Evolutionary conservation across 495 filamentous ascomycete genomes (phyloP), one percentile per base, ranked within the genome.

Genomic region (Amniculicola lignicola): DNA sequence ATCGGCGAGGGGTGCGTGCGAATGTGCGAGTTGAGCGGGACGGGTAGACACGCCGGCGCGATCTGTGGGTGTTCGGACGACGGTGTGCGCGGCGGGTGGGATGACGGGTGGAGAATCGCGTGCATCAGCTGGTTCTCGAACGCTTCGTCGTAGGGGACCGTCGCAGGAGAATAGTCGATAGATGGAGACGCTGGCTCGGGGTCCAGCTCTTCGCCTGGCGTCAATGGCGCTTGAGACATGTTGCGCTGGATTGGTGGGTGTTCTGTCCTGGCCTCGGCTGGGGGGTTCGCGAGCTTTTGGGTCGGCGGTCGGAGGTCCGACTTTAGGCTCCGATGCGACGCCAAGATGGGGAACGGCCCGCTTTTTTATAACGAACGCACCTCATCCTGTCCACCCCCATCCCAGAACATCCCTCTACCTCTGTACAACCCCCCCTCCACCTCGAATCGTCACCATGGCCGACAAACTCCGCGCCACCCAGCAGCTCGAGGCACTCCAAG

Each of bases 381-480:
- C 3, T 7, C 39, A 36, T 7, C 22, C 10, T 19, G 10, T 7
- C 11, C 16, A 27, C 47, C n/a, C 29, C 29, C 29, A n/a, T 7
- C 29, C 9, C 29, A 33, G 29, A 9, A 33, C 29, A 7, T 7
- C 7, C 37, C 19, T 25, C 23, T 18, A 25, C 42, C 41, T 25
- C 14, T 31, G 5, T 16, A 24, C 43, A 27, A 16, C 53, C 39
- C 18, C n/a, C 27, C 6, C 14, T n/a, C 22, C 42, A 23, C 37
- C 37, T 40, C 37, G 9, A 18, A 6, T 41, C n/a, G 4, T 31
- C 46, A 57, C 18, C 27, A 68, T 64, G 93, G 93, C 93, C 64
- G 93, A 98, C 79, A 98, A 98, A 76, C 87, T 97, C 57, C 90
- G 94, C 70, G 90, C 90, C 12, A 86, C 91, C 53, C 94, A 97